Evolutionary conservation across 2,329 filamentous ascomycete species (phyloP).

Genomic region (Phaeosphaeriaceae sp.): DNA sequence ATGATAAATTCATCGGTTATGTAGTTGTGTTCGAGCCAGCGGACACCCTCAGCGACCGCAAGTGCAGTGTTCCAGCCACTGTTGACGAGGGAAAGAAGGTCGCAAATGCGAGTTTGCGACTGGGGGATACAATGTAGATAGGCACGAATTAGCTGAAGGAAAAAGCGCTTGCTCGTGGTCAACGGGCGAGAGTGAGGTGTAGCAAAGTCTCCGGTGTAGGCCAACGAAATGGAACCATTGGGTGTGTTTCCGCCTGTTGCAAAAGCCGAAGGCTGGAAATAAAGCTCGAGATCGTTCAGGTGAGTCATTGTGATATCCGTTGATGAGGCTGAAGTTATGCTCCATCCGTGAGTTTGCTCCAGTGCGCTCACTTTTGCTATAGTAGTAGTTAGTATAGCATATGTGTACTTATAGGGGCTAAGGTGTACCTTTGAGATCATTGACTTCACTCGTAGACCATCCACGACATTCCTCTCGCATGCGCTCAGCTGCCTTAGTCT

Average conservation of each 20-base stretch:
- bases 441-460: slow-evolving; percentile 84
- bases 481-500: slow-evolving; percentile 83
- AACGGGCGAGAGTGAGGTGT: slow-evolving; percentile 61
- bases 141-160: slow-evolving; percentile 74
- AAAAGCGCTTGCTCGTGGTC: slow-evolving; percentile 74
- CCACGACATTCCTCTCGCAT: slow-evolving; percentile 87
- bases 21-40: slow-evolving; percentile 66
- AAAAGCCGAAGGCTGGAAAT: slow-evolving; percentile 72
- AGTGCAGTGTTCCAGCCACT: slow-evolving; percentile 70
- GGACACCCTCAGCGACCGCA: slow-evolving; percentile 65
- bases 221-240: slow-evolving; percentile 66
- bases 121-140: slow-evolving; percentile 68
- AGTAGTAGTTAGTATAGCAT: slow-evolving; percentile 45
- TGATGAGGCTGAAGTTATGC: slow-evolving; percentile 67
- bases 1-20: slow-evolving; percentile 69
- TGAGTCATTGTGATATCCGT: slow-evolving; percentile 74
- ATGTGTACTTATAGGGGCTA: background rate
- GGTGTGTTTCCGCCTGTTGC: slow-evolving; percentile 51
- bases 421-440: slow-evolving; percentile 73
- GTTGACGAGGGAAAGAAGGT: slow-evolving; percentile 66
- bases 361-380: slow-evolving; percentile 69
- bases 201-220: slow-evolving; percentile 69
- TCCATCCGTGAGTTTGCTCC: slow-evolving; percentile 73
- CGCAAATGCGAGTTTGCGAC: slow-evolving; percentile 61
- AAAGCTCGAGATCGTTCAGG: slow-evolving; percentile 72